Base-by-base conservation (phyloP, 257 asterid genomes). In the Echites panduratus region DNA sequence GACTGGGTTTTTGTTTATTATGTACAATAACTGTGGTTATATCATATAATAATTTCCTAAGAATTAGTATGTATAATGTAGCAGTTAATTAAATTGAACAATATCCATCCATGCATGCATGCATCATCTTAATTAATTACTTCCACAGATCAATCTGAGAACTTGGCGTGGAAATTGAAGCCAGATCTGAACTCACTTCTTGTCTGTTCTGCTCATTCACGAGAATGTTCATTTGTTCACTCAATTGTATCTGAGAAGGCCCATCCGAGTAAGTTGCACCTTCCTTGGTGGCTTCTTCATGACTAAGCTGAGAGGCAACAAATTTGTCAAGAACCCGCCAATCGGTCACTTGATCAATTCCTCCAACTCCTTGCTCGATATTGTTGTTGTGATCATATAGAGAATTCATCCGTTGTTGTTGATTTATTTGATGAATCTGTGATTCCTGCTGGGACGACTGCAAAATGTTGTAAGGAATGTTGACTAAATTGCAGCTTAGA, bases 311-410 rank as follows among this genome's bases (percentile, higher is more conserved):
- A 77, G 89, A 84, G 3, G 95, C 95, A 22, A 88, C 91, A 52
- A 88, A 80, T 77, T 87, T 88, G 65, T 88, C 91, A 14, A 88
- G 89, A 54, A 86, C 86, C 20, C 95, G 83, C 95, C 95, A 88
- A 50, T 88, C 95, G 0, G 91, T 86, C 69, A 86, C 82, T 62
- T 84, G 87, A 38, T 86, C 82, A 43, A 41, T 7, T 4, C 0
- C 45, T 41, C 19, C 57, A 16, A 52, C 76, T 14, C 54, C 78
- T 62, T 82, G 84, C 38, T 80, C 77, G 41, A 70, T 58, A 62
- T 27, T 49, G 57, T 27, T 49, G 57, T 4, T 50, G 71, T 63
- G 50, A 59, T 19, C 54, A 22, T 26, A 77, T 16, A 72, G 4
- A 9, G 74, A 48, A 68, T 68, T 66, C 40, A 58, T n/a, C 17